These are phyloP conservation scores for Populus hybrid DNA, from an alignment of 441 rosid genomes.

Conservation along the genomic window DNA sequence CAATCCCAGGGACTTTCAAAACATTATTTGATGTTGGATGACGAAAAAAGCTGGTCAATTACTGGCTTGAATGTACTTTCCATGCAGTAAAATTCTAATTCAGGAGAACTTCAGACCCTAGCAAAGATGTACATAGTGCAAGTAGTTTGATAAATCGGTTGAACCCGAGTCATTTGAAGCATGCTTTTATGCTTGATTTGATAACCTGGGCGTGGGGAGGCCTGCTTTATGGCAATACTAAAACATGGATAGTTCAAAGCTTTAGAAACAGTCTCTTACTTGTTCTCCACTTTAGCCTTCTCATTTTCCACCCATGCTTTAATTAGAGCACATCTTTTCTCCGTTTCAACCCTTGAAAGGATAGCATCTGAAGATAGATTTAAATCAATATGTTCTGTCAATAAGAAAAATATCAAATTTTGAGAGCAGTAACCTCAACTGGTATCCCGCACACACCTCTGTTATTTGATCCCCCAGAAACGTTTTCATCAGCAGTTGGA, in stretches of 20 bases:
- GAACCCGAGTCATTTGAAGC: background rate
- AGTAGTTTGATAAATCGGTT: background rate
- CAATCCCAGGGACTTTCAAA: no score
- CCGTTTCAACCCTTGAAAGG: constrained; percentile 38
- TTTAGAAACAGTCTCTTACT: constrained; percentile 28
- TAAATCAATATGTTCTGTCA: background rate
- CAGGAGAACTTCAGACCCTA: background rate
- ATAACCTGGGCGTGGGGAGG: background rate
- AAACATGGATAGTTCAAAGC: background rate
- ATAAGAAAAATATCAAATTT: background rate
- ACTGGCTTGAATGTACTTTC: background rate
- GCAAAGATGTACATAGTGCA: background rate
- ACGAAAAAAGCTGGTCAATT: background rate
- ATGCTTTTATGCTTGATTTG: background rate
- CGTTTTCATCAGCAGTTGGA: constrained; percentile 11
- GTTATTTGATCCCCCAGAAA: constrained; percentile 13
- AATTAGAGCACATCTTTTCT: constrained; percentile 47
- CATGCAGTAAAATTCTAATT: background rate
- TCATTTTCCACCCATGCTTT: constrained; percentile 69
- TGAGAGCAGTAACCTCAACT: background rate
- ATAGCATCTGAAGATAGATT: constrained; percentile 30
- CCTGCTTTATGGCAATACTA: background rate
- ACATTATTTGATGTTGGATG: background rate
- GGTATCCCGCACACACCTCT: constrained; percentile 24
- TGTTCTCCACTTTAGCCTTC: constrained; percentile 54